Evolutionary conservation across 2,329 filamentous ascomycete genomes (phyloP).

Genomic region (Leptographium procerum): DNA sequence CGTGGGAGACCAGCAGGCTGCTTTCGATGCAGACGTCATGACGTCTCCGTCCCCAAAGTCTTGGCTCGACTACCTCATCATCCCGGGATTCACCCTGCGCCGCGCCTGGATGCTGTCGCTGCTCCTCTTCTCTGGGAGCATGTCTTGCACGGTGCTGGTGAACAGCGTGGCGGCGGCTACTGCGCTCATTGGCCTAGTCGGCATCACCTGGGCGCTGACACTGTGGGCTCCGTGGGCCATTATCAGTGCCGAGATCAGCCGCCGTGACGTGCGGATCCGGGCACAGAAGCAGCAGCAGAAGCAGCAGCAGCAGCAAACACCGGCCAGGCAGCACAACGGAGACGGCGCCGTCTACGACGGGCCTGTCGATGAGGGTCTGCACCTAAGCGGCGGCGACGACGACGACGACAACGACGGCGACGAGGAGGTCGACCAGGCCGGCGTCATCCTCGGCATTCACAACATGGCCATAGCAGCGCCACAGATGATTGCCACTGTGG

Average conservation of each 20-base stretch:
- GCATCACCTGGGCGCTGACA: slow-evolving; percentile 84
- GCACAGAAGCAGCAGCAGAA: slow-evolving; percentile 21
- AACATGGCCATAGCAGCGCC: slow-evolving; percentile 90
- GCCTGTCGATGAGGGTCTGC: not conserved
- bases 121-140: slow-evolving; percentile 69
- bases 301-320: slow-evolving; percentile 12
- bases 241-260: slow-evolving; percentile 84
- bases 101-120: slow-evolving; percentile 80
- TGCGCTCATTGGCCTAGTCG: slow-evolving; percentile 66
- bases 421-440: slow-evolving; percentile 62
- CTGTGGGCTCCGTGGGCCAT: slow-evolving; percentile 94
- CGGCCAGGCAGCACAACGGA: slow-evolving; percentile 4
- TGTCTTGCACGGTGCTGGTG: slow-evolving; percentile 76
- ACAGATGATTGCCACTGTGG: slow-evolving; percentile 80
- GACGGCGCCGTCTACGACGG: slow-evolving; percentile 12
- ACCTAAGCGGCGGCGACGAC: too few species aligned
- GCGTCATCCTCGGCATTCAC: slow-evolving; percentile 87
- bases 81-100: slow-evolving; percentile 76
- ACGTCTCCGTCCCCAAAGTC: slow-evolving; percentile 13
- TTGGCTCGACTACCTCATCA: slow-evolving; percentile 52
- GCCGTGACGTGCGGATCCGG: slow-evolving; percentile 53
- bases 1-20: not conserved
- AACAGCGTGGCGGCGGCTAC: slow-evolving; percentile 60
- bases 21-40: slow-evolving; percentile 11
- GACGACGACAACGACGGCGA: slow-evolving; percentile 23